Conservation (phyloP, 192 early-diverging fungal species). For the Podochytrium sp. region DNA sequence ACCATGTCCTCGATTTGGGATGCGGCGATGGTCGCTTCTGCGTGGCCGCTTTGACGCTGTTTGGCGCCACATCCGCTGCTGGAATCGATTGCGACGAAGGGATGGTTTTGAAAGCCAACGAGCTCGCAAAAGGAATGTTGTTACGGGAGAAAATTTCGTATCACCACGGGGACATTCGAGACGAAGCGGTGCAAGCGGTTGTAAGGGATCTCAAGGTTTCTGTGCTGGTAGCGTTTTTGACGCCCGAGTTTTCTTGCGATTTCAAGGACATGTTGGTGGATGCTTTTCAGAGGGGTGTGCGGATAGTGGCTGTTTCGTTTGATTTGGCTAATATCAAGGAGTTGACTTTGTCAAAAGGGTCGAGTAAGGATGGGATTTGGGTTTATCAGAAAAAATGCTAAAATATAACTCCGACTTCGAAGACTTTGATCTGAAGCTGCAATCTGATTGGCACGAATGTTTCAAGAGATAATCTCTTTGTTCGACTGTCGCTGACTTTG, state of each 20-base stretch:
- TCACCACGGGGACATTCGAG: not conserved
- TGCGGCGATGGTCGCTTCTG: conserved; percentile 66
- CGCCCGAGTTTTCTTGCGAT: conserved; percentile 8
- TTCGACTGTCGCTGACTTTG: too few species aligned
- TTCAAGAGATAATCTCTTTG: too few species aligned
- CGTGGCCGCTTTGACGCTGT: conserved; percentile 49
- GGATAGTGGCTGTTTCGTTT: conserved; percentile 10
- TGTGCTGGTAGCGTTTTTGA: conserved; percentile 8
- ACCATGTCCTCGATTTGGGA: conserved; percentile 58
- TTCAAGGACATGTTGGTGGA: not conserved
- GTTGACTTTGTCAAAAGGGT: not conserved
- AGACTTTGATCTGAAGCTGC: too few species aligned
- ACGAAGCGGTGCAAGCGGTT: not conserved
- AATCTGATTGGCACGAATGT: too few species aligned
- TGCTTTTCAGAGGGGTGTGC: not conserved
- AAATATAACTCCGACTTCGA: too few species aligned
- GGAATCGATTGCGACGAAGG: conserved; percentile 55
- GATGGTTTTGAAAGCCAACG: not conserved
- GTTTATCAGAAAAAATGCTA: not conserved
- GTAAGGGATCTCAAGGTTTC: not conserved
- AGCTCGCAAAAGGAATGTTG: not conserved
- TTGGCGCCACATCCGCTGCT: conserved; percentile 42
- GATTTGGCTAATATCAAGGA: conserved; percentile 12
- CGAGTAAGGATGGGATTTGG: conserved; percentile 3
- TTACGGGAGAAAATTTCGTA: not conserved